Percentiles rank a stretch among this genome's conserved stretches.
Evolutionary conservation across 345 rosid genomes (phyloP).

Genomic region (Citrus medica): DNA sequence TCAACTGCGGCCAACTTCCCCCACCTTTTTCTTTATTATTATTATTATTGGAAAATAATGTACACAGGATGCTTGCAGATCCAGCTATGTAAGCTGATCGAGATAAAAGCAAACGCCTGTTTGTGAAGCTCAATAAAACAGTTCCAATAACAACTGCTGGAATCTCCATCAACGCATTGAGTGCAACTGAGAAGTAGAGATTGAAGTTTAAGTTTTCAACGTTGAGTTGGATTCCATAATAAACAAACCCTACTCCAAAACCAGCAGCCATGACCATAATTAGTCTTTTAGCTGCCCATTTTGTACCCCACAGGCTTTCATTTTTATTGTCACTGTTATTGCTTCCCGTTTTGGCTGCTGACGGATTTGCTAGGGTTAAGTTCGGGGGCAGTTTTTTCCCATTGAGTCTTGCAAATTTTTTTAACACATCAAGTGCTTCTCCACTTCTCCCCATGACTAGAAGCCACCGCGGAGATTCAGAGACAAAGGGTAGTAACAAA

Average conservation of each 20-base stretch:
- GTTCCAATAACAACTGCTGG: constrained; percentile 60
- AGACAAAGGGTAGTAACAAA: constrained; percentile 42
- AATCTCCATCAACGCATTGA: constrained; percentile 74
- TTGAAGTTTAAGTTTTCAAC: constrained; percentile 66
- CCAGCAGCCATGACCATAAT: constrained; percentile 49
- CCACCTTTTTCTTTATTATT: background rate
- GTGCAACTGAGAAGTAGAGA: constrained; percentile 50
- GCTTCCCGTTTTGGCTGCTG: background rate
- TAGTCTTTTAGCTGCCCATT: constrained; percentile 64
- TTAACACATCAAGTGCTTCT: constrained; percentile 56
- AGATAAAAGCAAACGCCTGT: constrained; percentile 52
- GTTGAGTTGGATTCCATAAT: constrained; percentile 71
- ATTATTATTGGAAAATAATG: constrained; percentile 32
- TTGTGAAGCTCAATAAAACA: constrained; percentile 40
- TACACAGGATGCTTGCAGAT: constrained; percentile 48
- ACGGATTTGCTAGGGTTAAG: constrained; percentile 35
- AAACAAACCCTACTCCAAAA: constrained; percentile 68
- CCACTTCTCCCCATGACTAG: constrained; percentile 41
- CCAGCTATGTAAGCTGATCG: constrained; percentile 50
- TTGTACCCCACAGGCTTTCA: constrained; percentile 52
- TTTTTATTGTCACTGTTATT: background rate
- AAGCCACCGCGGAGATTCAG: constrained; percentile 87
- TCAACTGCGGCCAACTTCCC: constrained; percentile 54
- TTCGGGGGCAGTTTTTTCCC: constrained; percentile 47
- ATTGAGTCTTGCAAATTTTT: constrained; percentile 41